Base-by-base conservation (phyloP, 1,284 basidiomycete species). In the Ceratobasidium sp. region DNA sequence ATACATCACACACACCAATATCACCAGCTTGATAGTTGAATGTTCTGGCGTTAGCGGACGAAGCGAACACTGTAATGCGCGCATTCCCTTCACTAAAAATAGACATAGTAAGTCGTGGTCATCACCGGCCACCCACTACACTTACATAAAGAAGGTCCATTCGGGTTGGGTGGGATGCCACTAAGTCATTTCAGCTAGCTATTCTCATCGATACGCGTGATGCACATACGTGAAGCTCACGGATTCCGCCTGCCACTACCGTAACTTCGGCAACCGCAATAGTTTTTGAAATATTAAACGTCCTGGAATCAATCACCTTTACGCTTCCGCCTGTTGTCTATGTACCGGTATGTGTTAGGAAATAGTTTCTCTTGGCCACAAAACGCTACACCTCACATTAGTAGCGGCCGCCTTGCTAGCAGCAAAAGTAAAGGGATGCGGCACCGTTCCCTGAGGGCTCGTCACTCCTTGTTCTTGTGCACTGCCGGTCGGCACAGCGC, bases 241-340 rank as follows among this genome's bases (percentile, higher is more conserved):
- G 41, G 21, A 62, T 62, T 46, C 60, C 16, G 48, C 60, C 14
- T 23, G 46, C 18, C 16, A 39, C 34, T 32, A 92, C 86, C 1
- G 85, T 87, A 16, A 92, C 86, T 76, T 90, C 87, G 2, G 89
- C 88, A 2, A 85, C 88, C 18, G 89, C 84, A 60, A 91, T 89
- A 0, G 85, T 85, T 55, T 80, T 87, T 0, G 89, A 85, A 23
- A 86, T 80, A 8, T 80, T 80, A 80, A 92, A 91, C 21, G 84
- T 85, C 4, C 83, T 83, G 0, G 86, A 85, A 78, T 92, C 88
- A 4, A 87, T 85, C 30, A 89, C 83, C 78, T 88, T 91, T 43
- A 89, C 85, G 0, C 83, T 81, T 41, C 91, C 90, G 0, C 43
- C 43, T 6, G 73, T 72, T 34, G 23, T 26, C 58, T 60, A n/a